Base-by-base conservation (phyloP, 495 filamentous ascomycete genomes). In the Aspergillus coremiiformis region DNA sequence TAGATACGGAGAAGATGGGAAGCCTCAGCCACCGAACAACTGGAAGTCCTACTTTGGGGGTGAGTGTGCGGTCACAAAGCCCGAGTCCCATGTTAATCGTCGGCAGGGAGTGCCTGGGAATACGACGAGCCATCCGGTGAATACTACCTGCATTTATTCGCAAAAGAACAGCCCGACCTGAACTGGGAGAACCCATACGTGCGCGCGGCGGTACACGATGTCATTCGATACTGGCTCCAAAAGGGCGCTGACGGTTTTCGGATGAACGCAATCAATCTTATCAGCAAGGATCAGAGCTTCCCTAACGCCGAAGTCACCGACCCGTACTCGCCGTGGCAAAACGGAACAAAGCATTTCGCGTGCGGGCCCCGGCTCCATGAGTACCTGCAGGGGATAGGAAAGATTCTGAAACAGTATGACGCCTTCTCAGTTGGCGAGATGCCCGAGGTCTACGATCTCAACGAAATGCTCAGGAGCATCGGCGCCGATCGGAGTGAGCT, bases 391-490 rank as follows among this genome's bases (percentile, higher is more conserved):
- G 84, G 84, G 57, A 78, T 88, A 65, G 55, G 59, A 5, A 66
- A 79, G 49, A 76, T 84, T 10, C 69, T 87, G 33, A 69, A 67
- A 23, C 65, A 80, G 35, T 83, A 85, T 58, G 73, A 80, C 44
- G 70, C 75, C 7, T 71, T 85, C 51, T 81, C 81, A 0, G 83
- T 89, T 2, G 85, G 85, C 9, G 84, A 88, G 63, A 76, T 86
- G 57, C 82, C 82, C 1, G 72, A 77, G 53, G 73, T 76, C 7
- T 47, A 55, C 8, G 68, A 72, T 1, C 65, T 77, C 52, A 60
- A 70, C 35, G 71, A 83, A 53, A 73, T 81, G 7, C 63, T 80
- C 19, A 65, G 72, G 20, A 74, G 73, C 45, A 74, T 86, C 22
- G 66, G 71, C 0, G 57, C 63, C 2, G 67, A 70, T 12, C 72